Evolutionary conservation across 2,329 filamentous ascomycete species (phyloP), one percentile per base, ranked within the genome.

Genomic region (Ophiostoma novo-ulmi): DNA sequence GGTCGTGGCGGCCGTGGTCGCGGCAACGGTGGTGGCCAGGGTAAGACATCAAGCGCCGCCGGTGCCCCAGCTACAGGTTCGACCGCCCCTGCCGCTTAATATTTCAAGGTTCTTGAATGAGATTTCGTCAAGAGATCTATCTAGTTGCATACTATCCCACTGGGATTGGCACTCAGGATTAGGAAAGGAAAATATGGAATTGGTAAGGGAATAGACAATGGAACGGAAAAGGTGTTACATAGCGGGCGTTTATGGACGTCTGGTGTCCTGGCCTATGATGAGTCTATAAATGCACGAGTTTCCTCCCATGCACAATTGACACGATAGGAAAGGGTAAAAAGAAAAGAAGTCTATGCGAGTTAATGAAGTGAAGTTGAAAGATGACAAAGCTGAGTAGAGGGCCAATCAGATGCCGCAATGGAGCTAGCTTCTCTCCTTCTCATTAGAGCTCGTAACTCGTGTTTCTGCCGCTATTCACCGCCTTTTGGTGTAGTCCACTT

Each of bases 1-100:
- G 82, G 75, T 22, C 70, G 75, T 55, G 75, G 77, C 20, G 77
- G 80, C 52, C 78, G 80, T 63, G 78, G 82, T 66, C 79, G 80
- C 55, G 77, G 81, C 69, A 81, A 75, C 13, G 71, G 75, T 44
- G 76, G 77, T 17, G 61, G 14, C 17, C 61, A 39, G 35, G 20
- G 31, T n/a, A 39, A 68, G 38, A 8, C 11, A 39, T 14, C 44
- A 17, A 11, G 11, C 55, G 26, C 8, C 26, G 6, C 55, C 22
- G 20, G 35, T 5, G 63, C 63, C n/a, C 35, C 61, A 5, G 35
- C 35, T n/a, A n/a, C 31, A 20, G 35, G 17, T 20, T 17, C 61
- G 39, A 38, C 35, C 35, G 26, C 58, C 6, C 61, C 61, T 10
- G 35, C 61, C 7, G 61, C 61, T 38, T 64, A 38, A 39, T 31